phyloP scores from a whole-genome alignment of 2,329 filamentous ascomycete species.

The Cucurbitaria berberidis region DNA sequence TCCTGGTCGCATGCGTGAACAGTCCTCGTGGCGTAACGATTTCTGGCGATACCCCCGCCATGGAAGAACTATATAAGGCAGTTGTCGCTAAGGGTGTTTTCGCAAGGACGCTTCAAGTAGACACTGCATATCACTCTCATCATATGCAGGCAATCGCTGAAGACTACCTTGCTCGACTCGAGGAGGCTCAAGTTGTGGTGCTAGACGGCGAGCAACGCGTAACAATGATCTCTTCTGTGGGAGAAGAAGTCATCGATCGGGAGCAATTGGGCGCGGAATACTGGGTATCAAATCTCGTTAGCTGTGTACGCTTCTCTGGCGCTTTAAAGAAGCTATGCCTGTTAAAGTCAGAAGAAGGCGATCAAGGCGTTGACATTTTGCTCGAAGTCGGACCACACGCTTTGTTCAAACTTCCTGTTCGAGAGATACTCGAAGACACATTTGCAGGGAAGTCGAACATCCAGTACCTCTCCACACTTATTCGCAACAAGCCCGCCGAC shows the following conservation, averaged over 20 bases:
- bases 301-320: constrained; percentile 17
- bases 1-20: constrained; percentile 45
- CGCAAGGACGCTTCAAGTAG: constrained; percentile 47
- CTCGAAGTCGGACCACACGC: constrained; percentile 23
- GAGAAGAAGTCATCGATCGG: constrained; percentile 6
- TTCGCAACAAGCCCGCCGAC: constrained; percentile 14
- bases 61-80: constrained; percentile 40
- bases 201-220: not conserved
- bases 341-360: not conserved
- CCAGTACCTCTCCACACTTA: constrained; percentile 10
- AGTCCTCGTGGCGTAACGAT: constrained; percentile 52
- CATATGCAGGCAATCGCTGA: constrained; percentile 45
- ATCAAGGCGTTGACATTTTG: constrained; percentile 2
- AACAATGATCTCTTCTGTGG: constrained; percentile 24
- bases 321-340: constrained; percentile 6
- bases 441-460: constrained; percentile 4
- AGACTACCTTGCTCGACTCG: constrained; percentile 19
- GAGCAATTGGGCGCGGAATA: constrained; percentile 24
- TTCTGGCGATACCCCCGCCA: constrained; percentile 51
- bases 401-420: constrained; percentile 12
- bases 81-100: constrained; percentile 49
- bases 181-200: constrained; percentile 3
- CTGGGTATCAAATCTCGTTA: constrained; percentile 35
- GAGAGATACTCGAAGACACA: constrained; percentile 6
- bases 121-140: constrained; percentile 55